phyloP scores from a whole-genome alignment of 768 basidiomycete species.

The Xanthoconium purpureum region DNA sequence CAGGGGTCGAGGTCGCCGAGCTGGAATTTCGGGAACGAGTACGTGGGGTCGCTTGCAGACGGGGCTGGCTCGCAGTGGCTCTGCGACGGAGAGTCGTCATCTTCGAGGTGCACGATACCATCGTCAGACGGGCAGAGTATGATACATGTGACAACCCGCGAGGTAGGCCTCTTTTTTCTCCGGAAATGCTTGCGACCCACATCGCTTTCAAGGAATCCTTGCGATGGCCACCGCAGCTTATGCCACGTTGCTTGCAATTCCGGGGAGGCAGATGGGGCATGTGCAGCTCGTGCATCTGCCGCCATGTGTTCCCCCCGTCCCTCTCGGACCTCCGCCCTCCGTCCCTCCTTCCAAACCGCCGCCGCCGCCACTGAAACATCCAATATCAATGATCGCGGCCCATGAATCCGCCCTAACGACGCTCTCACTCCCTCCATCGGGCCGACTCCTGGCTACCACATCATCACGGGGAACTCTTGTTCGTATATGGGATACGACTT shows the following conservation, averaged over 20 bases:
- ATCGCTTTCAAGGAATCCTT: constrained; percentile 57
- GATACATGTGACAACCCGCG: constrained; percentile 85
- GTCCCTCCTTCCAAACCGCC: constrained; percentile 53
- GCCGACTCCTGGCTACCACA: constrained; percentile 78
- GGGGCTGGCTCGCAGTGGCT: constrained; percentile 83
- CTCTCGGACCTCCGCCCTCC: constrained; percentile 54
- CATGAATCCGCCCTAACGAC: constrained; percentile 79
- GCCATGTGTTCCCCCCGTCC: constrained; percentile 63
- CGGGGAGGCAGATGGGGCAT: constrained; percentile 83
- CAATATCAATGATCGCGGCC: constrained; percentile 79
- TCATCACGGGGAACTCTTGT: constrained; percentile 82
- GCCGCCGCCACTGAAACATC: constrained; percentile 55
- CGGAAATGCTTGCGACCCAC: constrained; percentile 4
- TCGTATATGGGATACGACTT: constrained; percentile 77
- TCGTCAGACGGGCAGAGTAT: constrained; percentile 70
- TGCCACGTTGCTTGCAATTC: constrained; percentile 80
- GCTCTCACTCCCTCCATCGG: constrained; percentile 73
- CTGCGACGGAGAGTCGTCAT: constrained; percentile 75
- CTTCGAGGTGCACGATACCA: constrained; percentile 63
- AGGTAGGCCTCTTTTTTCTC: constrained; percentile 45
- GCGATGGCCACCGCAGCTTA: constrained; percentile 75
- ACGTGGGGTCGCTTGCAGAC: constrained; percentile 71
- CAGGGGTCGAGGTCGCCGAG: constrained; percentile 77
- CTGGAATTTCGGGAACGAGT: constrained; percentile 87
- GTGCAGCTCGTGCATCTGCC: constrained; percentile 85